These are phyloP conservation scores for Chlorella sp. DNA, from an alignment of 139 green algal genomes.

Conservation along the genomic window DNA sequence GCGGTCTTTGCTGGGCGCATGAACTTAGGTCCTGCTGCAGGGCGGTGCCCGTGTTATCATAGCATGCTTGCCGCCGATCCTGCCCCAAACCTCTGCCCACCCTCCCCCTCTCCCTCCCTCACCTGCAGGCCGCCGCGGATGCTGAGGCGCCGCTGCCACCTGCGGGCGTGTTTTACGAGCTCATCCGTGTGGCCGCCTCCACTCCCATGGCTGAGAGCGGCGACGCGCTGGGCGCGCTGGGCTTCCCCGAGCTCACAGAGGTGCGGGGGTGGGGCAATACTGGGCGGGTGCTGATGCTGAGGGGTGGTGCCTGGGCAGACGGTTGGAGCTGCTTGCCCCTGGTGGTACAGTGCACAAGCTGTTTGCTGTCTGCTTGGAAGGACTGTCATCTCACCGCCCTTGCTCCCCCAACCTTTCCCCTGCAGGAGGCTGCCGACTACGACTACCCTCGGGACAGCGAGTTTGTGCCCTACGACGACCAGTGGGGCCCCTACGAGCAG, in stretches of 20 bases:
- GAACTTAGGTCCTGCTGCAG: too few species aligned
- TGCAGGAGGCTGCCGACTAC: constrained; percentile 2
- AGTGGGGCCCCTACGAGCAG: not conserved
- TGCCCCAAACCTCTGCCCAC: not conserved
- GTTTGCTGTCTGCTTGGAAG: too few species aligned
- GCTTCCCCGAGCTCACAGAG: not conserved
- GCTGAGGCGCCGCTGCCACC: not conserved
- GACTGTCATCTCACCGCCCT: too few species aligned
- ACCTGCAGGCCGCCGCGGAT: constrained; percentile 3
- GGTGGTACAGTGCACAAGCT: too few species aligned
- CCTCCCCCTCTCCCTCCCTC: not conserved
- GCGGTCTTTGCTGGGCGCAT: too few species aligned
- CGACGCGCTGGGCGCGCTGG: constrained; percentile 13
- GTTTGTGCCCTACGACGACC: not conserved
- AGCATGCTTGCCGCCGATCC: not conserved
- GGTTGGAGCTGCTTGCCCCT: too few species aligned
- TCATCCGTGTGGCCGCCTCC: constrained; percentile 5
- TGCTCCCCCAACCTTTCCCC: too few species aligned
- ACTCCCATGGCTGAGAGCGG: constrained; percentile 11
- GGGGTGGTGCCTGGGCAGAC: too few species aligned
- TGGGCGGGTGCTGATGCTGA: too few species aligned
- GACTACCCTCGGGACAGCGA: not conserved
- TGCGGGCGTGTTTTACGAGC: constrained; percentile 24
- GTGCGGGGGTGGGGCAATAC: not conserved
- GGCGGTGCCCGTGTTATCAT: too few species aligned